Conservation (phyloP, 2,329 filamentous ascomycete genomes). For the Penicillium verrucosum region DNA sequence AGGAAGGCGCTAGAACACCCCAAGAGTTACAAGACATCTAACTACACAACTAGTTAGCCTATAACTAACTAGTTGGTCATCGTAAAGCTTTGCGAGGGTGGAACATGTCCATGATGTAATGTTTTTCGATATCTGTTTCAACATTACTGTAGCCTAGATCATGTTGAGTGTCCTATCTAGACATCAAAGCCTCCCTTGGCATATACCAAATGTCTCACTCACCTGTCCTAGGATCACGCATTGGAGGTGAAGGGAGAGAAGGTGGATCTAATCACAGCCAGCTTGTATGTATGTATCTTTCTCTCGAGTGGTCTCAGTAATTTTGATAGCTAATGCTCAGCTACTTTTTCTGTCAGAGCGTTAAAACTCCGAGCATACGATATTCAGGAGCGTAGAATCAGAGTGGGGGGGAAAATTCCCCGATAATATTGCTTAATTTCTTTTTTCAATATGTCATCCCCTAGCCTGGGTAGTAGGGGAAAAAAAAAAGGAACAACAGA, state of each 20-base stretch:
- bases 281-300: neutral
- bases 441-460: slow-evolving; percentile 14
- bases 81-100: too few species aligned
- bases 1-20: neutral
- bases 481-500: slow-evolving; percentile 29
- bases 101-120: neutral
- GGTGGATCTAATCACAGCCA: neutral
- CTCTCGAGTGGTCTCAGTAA: neutral
- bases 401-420: slow-evolving; percentile 9
- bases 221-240: neutral
- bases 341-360: neutral
- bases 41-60: too few species aligned
- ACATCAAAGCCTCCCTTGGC: neutral
- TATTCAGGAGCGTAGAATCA: neutral
- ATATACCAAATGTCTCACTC: neutral
- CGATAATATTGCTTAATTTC: slow-evolving; percentile 17
- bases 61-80: too few species aligned
- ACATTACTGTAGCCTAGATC: neutral
- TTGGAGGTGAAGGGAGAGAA: neutral
- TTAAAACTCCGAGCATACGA: neutral
- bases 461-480: slow-evolving; percentile 22
- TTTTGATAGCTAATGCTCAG: neutral
- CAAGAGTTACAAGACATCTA: neutral
- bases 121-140: neutral
- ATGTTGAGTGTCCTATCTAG: neutral